phyloP scores from a whole-genome alignment of 202 grass and related monocot species.

The Carex arenaria region DNA sequence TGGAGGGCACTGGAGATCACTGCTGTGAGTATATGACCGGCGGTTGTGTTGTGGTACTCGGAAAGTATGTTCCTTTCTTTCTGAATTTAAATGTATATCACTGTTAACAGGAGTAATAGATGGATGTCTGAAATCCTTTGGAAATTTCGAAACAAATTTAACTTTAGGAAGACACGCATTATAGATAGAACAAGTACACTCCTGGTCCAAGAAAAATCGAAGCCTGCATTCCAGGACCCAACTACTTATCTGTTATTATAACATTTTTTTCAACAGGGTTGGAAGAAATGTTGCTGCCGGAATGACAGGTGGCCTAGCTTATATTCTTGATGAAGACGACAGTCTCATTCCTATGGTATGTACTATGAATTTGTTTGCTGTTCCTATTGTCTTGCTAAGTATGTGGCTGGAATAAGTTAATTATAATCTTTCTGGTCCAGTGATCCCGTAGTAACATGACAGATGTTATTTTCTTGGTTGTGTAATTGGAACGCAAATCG shows the following conservation, averaged over 20 bases:
- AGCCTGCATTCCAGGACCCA: not conserved
- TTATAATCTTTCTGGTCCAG: not conserved
- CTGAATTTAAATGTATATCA: slow-evolving; percentile 1
- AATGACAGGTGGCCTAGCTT: slow-evolving; percentile 97
- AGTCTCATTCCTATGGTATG: slow-evolving; percentile 76
- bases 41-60: slow-evolving; percentile 95
- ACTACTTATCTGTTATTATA: slow-evolving; percentile 1
- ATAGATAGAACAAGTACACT: not conserved
- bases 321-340: slow-evolving; percentile 98
- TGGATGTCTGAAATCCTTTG: not conserved
- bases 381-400: not conserved
- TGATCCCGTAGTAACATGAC: not conserved
- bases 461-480: not conserved
- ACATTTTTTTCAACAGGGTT: slow-evolving; percentile 47
- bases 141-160: not conserved
- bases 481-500: not conserved
- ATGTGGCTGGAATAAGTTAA: not conserved
- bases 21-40: slow-evolving; percentile 99
- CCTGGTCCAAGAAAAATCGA: not conserved
- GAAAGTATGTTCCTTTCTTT: slow-evolving; percentile 66
- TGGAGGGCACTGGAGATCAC: slow-evolving; percentile 98
- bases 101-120: not conserved
- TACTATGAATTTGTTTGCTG: slow-evolving; percentile 7
- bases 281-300: slow-evolving; percentile 97
- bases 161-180: not conserved